Evolutionary conservation across 2,329 filamentous ascomycete genomes (phyloP).

Genomic region (Colletotrichum filicis): DNA sequence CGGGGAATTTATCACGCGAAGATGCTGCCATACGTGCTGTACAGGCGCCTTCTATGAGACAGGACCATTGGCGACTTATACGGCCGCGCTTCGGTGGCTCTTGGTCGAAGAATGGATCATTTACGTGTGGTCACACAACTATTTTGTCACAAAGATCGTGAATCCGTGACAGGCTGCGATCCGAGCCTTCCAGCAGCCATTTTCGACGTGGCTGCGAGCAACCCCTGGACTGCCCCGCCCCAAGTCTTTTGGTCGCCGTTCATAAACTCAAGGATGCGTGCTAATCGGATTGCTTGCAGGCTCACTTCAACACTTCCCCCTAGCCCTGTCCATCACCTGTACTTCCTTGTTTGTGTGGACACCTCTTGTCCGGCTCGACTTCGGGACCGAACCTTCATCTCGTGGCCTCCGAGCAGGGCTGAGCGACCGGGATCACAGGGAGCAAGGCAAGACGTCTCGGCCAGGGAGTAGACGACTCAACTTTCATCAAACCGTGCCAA

Average conservation of each 20-base stretch:
- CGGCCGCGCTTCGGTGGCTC: background rate
- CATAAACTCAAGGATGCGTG: background rate
- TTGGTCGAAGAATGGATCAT: background rate
- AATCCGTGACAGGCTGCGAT: background rate
- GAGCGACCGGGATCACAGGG: background rate
- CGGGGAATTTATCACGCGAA: background rate
- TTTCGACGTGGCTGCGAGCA: background rate
- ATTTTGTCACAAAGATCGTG: background rate
- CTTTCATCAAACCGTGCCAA: background rate
- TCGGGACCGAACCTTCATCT: background rate
- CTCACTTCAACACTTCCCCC: background rate
- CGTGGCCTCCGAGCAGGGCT: background rate
- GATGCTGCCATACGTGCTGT: background rate
- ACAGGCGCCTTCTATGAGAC: background rate
- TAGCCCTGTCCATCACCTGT: background rate
- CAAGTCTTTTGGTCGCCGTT: background rate
- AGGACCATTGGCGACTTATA: background rate
- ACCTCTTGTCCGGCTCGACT: background rate
- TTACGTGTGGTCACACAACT: background rate
- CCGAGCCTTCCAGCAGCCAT: background rate
- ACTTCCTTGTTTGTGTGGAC: background rate
- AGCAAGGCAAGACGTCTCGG: background rate
- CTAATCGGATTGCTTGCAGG: constrained; percentile 5
- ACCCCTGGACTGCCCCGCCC: background rate
- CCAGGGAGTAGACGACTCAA: constrained; percentile 9